Evolutionary conservation across 345 rosid genomes (phyloP).

Genomic region (Cardamine chenopodiifolia): DNA sequence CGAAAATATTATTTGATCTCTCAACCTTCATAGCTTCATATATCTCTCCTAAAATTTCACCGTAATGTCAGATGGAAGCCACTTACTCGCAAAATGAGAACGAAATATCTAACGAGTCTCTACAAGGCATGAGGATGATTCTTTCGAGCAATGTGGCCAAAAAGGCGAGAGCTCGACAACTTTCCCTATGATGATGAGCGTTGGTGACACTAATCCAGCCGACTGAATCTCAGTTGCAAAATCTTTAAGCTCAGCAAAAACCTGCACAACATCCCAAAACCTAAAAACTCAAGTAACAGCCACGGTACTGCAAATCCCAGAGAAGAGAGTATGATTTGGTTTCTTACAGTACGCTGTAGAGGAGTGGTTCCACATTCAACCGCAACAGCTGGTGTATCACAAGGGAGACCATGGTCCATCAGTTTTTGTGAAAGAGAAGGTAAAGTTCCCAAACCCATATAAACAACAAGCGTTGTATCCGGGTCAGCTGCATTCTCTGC

Average conservation of each 20-base stretch:
- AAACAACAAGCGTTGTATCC: conserved; percentile 89
- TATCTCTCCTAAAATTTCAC: conserved; percentile 12
- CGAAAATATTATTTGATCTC: conserved; percentile 20
- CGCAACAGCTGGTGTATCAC: conserved; percentile 84
- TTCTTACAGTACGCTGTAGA: conserved; percentile 75
- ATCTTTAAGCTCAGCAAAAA: conserved; percentile 76
- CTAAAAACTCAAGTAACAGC: background rate
- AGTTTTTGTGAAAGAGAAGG: conserved; percentile 81
- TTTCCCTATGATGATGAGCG: conserved; percentile 82
- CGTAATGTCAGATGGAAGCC: conserved; percentile 13
- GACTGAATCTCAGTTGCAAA: conserved; percentile 63
- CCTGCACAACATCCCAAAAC: conserved; percentile 48
- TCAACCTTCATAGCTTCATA: conserved; percentile 21
- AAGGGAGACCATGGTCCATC: conserved; percentile 84
- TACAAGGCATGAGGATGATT: conserved; percentile 47
- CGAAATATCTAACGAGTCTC: conserved; percentile 38
- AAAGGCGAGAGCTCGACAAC: conserved; percentile 89
- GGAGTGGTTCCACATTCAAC: conserved; percentile 89
- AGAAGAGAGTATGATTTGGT: background rate
- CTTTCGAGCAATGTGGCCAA: conserved; percentile 58
- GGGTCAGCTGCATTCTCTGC: conserved; percentile 92
- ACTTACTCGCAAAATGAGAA: background rate
- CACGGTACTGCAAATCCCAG: background rate
- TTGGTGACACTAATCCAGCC: conserved; percentile 74
- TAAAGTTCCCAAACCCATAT: conserved; percentile 94